Conservation (phyloP, 2,329 filamentous ascomycete genomes). For the Penicillium hesseltinei region DNA sequence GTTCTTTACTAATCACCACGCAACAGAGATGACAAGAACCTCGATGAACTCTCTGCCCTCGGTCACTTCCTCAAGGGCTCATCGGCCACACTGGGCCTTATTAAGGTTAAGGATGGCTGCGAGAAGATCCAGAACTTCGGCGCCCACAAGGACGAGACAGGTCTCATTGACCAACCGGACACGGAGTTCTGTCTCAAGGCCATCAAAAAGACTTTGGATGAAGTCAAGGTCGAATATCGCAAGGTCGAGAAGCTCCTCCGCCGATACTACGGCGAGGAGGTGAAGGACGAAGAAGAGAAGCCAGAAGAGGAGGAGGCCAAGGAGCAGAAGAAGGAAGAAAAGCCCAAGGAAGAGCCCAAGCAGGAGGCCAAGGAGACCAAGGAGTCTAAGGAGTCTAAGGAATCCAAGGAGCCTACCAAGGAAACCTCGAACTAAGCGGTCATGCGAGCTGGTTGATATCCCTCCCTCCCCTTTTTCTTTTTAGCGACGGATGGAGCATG, state of each 20-base stretch:
- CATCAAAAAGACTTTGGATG: constrained; percentile 67
- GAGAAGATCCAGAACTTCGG: constrained; percentile 96
- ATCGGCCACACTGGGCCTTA: constrained; percentile 86
- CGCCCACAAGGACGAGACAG: constrained; percentile 75
- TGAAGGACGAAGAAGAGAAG: constrained; percentile 15
- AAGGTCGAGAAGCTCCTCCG: constrained; percentile 69
- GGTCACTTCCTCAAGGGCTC: constrained; percentile 98
- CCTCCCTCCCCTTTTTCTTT: constrained; percentile 19
- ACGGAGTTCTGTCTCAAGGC: constrained; percentile 65
- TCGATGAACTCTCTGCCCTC: constrained; percentile 73
- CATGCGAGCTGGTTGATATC: constrained; percentile 10
- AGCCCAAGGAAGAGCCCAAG: constrained; percentile 11
- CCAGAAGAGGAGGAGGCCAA: constrained; percentile 8
- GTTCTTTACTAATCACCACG: neutral
- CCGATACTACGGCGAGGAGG: constrained; percentile 63
- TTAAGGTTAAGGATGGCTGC: constrained; percentile 87
- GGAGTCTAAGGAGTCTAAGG: constrained; percentile 5
- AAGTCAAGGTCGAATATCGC: constrained; percentile 73
- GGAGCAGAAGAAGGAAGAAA: constrained; percentile 2
- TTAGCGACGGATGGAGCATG: constrained; percentile 30
- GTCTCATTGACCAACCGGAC: constrained; percentile 64
- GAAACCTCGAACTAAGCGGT: constrained; percentile 11
- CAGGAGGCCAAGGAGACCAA: constrained; percentile 5
- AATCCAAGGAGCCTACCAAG: constrained; percentile 5
- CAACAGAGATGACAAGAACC: constrained; percentile 63